These are phyloP conservation scores for Cylindrodendrum hubeiense DNA, from an alignment of 2,329 filamentous ascomycete genomes.

Conservation along the genomic window DNA sequence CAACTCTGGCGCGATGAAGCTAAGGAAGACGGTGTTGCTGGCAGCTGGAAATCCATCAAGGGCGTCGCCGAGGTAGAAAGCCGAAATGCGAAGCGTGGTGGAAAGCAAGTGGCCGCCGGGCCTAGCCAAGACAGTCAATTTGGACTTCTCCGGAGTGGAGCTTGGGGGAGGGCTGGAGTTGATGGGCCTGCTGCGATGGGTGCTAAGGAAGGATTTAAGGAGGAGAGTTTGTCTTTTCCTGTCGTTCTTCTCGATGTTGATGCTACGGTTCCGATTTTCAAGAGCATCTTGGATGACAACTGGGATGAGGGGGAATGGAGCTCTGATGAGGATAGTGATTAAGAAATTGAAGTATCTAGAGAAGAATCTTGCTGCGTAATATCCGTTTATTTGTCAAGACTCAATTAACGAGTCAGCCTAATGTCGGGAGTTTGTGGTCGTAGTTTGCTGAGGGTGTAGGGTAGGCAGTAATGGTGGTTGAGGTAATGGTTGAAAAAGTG, in stretches of 20 bases:
- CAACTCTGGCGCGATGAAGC: not conserved
- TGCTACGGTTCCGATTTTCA: not conserved
- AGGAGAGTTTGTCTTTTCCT: not conserved
- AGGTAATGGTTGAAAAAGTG: too few species aligned
- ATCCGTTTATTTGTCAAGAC: too few species aligned
- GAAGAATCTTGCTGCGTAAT: not conserved
- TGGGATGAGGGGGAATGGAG: not conserved
- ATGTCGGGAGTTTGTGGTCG: too few species aligned
- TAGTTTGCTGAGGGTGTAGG: too few species aligned
- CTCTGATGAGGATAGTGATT: not conserved
- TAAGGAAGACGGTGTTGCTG: not conserved
- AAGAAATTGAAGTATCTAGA: not conserved
- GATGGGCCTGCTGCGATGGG: not conserved
- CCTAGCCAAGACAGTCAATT: not conserved
- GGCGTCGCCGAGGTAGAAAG: not conserved
- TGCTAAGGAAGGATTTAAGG: not conserved
- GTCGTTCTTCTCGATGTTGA: not conserved
- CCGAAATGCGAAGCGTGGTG: not conserved
- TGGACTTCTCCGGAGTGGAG: not conserved
- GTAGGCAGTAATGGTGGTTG: too few species aligned
- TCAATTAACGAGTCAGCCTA: too few species aligned
- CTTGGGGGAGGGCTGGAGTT: not conserved
- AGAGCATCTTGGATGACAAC: not conserved
- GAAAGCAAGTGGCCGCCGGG: not conserved
- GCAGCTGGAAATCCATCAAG: not conserved